A percentile compares a stretch with the other conserved stretches of the same genome.
Evolutionary conservation across 129 eudicot species (phyloP).

Genomic region (Apium graveolens): DNA sequence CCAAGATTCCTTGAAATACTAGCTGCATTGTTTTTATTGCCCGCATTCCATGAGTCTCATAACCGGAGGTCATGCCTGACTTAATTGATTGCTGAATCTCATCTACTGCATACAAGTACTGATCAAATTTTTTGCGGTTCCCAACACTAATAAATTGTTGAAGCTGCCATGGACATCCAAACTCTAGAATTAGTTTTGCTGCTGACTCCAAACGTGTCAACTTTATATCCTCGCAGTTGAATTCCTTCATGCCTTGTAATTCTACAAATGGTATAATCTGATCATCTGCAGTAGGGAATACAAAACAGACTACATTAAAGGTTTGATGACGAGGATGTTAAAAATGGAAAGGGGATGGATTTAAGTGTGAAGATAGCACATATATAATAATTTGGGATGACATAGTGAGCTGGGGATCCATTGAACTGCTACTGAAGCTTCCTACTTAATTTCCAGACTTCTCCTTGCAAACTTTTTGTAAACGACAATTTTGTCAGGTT

Average conservation of each 20-base stretch:
- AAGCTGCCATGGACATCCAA: not conserved
- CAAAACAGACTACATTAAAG: not conserved
- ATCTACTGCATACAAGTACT: conserved; percentile 3
- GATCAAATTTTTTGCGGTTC: not conserved
- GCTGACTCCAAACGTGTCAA: not conserved
- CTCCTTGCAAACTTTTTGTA: too few relatives aligned
- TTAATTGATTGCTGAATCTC: conserved; percentile 2
- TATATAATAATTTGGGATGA: too few relatives aligned
- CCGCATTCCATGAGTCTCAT: not conserved
- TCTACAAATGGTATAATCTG: not conserved
- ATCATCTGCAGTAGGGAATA: not conserved
- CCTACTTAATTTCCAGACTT: too few relatives aligned
- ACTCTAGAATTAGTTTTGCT: not conserved
- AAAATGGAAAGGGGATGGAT: not conserved
- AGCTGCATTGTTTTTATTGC: not conserved
- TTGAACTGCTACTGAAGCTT: too few relatives aligned
- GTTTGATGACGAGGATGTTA: not conserved
- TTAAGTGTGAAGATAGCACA: too few relatives aligned
- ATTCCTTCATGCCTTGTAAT: not conserved
- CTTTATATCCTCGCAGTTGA: not conserved
- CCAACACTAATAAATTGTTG: not conserved
- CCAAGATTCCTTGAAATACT: not conserved
- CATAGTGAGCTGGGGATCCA: too few relatives aligned
- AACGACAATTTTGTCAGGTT: not conserved
- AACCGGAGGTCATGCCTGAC: not conserved